These are phyloP conservation scores for Rostrohypoxylon terebratum DNA, from an alignment of 495 filamentous ascomycete species.

Conservation along the genomic window DNA sequence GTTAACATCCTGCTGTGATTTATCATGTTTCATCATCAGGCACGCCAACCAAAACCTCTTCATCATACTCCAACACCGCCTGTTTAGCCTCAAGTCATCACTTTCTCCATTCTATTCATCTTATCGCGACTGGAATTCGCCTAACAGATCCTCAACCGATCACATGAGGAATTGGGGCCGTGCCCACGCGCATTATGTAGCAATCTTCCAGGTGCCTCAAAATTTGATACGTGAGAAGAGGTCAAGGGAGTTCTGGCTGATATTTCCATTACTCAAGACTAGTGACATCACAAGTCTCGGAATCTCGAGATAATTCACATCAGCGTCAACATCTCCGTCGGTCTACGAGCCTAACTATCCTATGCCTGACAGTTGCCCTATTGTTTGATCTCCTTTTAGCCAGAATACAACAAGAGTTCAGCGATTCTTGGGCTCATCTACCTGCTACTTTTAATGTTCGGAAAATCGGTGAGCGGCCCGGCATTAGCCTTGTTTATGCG, in stretches of 20 bases:
- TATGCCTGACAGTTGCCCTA: slow-evolving; percentile 35
- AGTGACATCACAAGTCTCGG: slow-evolving; percentile 20
- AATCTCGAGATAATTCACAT: slow-evolving; percentile 8
- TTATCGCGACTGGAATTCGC: not conserved
- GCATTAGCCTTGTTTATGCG: slow-evolving; percentile 41
- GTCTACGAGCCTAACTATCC: slow-evolving; percentile 31
- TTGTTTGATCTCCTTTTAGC: slow-evolving; percentile 63
- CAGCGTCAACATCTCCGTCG: slow-evolving; percentile 8
- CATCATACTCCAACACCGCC: slow-evolving; percentile 24
- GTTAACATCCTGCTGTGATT: slow-evolving; percentile 36
- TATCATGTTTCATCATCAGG: slow-evolving; percentile 42
- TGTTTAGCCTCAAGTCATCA: slow-evolving; percentile 40
- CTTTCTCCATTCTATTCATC: slow-evolving; percentile 28
- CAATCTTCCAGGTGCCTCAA: slow-evolving; percentile 17
- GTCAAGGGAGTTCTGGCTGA: slow-evolving; percentile 1
- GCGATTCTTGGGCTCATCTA: slow-evolving; percentile 36
- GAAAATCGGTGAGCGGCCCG: slow-evolving; percentile 62
- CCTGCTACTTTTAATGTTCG: slow-evolving; percentile 51
- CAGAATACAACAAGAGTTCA: slow-evolving; percentile 51
- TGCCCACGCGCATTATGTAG: slow-evolving; percentile 23
- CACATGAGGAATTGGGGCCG: slow-evolving; percentile 29
- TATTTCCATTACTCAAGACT: not conserved
- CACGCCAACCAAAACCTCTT: slow-evolving; percentile 36
- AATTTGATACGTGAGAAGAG: slow-evolving; percentile 25
- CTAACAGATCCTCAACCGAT: slow-evolving; percentile 12